phyloP scores from a whole-genome alignment of 2,329 filamentous ascomycete species.

The Fusarium armeniacum region DNA sequence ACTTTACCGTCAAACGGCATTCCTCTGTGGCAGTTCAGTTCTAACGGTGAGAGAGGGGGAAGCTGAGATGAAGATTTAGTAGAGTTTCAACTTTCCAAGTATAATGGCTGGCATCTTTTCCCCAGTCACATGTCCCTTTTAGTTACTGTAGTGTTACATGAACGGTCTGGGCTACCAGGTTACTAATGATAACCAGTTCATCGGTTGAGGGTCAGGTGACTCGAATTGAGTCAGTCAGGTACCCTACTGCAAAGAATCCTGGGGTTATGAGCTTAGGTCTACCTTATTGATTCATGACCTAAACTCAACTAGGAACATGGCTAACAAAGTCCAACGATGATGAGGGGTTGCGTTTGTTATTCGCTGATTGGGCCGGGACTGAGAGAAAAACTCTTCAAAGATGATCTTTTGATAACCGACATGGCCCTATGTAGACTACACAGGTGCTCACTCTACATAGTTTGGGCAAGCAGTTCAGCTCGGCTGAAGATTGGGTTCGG shows the following conservation, averaged over 20 bases:
- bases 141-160: slow-evolving; percentile 14
- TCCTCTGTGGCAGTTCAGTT: slow-evolving; percentile 16
- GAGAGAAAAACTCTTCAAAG: slow-evolving; percentile 27
- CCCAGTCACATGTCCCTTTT: slow-evolving; percentile 3
- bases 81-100: slow-evolving; percentile 7
- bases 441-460: too few relatives aligned
- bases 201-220: slow-evolving; percentile 29
- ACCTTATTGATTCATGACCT: slow-evolving; percentile 4
- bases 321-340: slow-evolving; percentile 8
- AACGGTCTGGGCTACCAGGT: neutral
- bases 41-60: slow-evolving; percentile 32
- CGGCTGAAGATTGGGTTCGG: slow-evolving; percentile 12
- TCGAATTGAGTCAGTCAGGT: neutral
- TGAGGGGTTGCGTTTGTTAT: neutral
- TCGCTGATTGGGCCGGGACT: neutral
- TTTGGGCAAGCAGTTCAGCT: slow-evolving; percentile 1
- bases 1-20: slow-evolving; percentile 26
- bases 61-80: neutral
- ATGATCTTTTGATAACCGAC: slow-evolving; percentile 3
- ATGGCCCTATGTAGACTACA: neutral
- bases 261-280: slow-evolving; percentile 11
- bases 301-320: slow-evolving; percentile 11
- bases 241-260: slow-evolving; percentile 13
- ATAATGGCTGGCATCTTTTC: neutral
- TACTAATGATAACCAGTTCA: neutral